phyloP scores from a whole-genome alignment of 2,329 filamentous ascomycete species.

The Colletotrichum gloeosporioides region DNA sequence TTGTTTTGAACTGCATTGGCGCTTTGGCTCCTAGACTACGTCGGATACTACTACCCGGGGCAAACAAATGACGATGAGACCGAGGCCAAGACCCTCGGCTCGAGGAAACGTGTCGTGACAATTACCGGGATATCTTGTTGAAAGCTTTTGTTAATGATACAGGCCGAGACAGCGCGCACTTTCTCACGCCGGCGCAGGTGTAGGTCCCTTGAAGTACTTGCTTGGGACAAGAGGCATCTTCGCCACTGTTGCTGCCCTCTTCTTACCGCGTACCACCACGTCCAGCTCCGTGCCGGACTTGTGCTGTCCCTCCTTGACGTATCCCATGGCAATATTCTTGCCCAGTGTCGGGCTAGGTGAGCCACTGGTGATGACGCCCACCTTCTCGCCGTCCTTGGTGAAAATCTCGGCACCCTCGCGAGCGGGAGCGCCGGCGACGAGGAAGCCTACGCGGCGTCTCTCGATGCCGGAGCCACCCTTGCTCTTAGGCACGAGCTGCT shows the following conservation, averaged over 20 bases:
- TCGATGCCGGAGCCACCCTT: conserved; percentile 74
- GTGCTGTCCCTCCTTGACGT: conserved; percentile 80
- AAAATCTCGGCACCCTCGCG: conserved; percentile 87
- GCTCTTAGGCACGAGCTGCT: conserved; percentile 75
- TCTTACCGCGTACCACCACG: conserved; percentile 78
- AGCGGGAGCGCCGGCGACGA: conserved; percentile 86
- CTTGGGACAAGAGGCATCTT: conserved; percentile 90
- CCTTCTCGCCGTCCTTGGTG: conserved; percentile 63
- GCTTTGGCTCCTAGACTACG: not conserved
- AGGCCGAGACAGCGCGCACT: not conserved
- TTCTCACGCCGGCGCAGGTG: conserved; percentile 12
- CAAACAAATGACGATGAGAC: not conserved
- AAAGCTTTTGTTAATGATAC: conserved; percentile 14
- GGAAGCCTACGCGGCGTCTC: conserved; percentile 79
- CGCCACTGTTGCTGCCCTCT: conserved; percentile 74
- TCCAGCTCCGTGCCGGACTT: conserved; percentile 84
- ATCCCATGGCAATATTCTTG: conserved; percentile 96
- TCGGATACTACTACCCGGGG: not conserved
- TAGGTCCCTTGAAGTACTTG: conserved; percentile 72
- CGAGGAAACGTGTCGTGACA: not conserved
- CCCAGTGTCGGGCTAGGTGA: conserved; percentile 86
- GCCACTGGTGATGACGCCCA: conserved; percentile 87
- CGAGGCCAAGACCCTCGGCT: not conserved
- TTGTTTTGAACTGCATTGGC: not conserved
- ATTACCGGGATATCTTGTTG: conserved; percentile 13